A percentile compares a stretch with the other conserved stretches of the same genome.
Evolutionary conservation across 805 yeast species (phyloP).

Genomic region (Tetrapisispora taiwanensis): DNA sequence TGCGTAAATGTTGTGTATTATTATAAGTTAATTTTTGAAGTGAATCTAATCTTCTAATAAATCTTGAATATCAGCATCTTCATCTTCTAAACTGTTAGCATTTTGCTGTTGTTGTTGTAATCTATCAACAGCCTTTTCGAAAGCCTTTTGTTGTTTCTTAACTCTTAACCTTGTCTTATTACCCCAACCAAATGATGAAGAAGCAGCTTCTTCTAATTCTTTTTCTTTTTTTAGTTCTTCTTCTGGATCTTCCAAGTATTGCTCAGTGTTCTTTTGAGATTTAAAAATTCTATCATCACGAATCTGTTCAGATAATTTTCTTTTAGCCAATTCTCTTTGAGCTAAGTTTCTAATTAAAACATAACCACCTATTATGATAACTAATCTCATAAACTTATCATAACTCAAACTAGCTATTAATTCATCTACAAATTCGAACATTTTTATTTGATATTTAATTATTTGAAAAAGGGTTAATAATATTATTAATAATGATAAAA

Average conservation of each 20-base stretch:
- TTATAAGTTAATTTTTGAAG: too few species aligned
- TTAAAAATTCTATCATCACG: conserved; percentile 26
- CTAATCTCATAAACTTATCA: conserved; percentile 17
- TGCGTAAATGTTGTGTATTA: too few species aligned
- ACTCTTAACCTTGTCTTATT: conserved; percentile 56
- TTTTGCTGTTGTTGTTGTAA: conserved; percentile 31
- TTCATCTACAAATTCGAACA: conserved; percentile 2
- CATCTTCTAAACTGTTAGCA: conserved; percentile 37
- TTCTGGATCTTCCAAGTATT: conserved; percentile 30
- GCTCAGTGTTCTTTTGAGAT: conserved; percentile 28
- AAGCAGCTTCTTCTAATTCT: conserved; percentile 25
- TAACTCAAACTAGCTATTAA: conserved; percentile 5
- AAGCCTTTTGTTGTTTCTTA: conserved; percentile 42
- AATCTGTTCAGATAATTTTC: conserved; percentile 43
- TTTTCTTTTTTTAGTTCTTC: conserved; percentile 16
- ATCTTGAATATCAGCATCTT: conserved; percentile 63
- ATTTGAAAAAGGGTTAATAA: too few species aligned
- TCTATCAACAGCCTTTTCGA: conserved; percentile 40
- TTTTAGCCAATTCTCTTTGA: conserved; percentile 45
- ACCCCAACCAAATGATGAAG: conserved; percentile 62
- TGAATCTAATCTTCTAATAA: conserved; percentile 43
- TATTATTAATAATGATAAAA: too few species aligned
- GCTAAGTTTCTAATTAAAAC: conserved; percentile 47
- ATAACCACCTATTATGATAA: conserved; percentile 54
- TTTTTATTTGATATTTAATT: neutral